phyloP scores from a whole-genome alignment of 495 filamentous ascomycete genomes.

The Podospora comata region DNA sequence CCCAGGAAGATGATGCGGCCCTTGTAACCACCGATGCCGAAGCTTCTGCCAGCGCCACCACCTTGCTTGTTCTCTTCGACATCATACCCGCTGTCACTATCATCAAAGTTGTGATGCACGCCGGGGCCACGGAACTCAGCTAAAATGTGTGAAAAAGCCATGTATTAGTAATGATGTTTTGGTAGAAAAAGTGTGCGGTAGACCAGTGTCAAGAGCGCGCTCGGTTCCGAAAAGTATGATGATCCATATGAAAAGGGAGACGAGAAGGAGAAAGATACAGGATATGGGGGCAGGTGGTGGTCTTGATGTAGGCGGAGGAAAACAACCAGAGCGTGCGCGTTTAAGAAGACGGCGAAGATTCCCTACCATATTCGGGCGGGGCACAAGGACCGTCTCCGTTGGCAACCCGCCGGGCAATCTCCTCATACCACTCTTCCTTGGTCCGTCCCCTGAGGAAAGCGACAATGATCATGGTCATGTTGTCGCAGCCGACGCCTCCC shows the following conservation, averaged over 20 bases:
- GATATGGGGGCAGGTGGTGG: neutral
- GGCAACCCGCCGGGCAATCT: constrained; percentile 89
- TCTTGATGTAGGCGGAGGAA: constrained; percentile 1
- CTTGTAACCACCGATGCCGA: constrained; percentile 60
- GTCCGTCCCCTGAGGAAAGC: constrained; percentile 84
- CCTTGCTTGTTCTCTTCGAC: constrained; percentile 61
- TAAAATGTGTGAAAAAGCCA: constrained; percentile 39
- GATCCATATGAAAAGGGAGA: neutral
- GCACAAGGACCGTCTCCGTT: constrained; percentile 97
- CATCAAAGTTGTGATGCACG: constrained; percentile 85
- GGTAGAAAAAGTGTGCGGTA: neutral
- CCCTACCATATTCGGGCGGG: constrained; percentile 98
- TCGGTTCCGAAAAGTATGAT: neutral
- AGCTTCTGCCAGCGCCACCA: constrained; percentile 32
- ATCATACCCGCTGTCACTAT: constrained; percentile 90
- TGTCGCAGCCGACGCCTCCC: constrained; percentile 96
- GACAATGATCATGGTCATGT: constrained; percentile 97
- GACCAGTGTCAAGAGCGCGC: neutral
- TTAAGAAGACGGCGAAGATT: constrained; percentile 28
- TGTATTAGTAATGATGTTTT: constrained; percentile 29
- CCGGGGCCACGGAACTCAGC: constrained; percentile 95
- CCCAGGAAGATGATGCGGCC: constrained; percentile 91
- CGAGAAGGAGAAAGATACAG: neutral
- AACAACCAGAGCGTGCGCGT: constrained; percentile 9
- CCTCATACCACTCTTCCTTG: constrained; percentile 97